Evolutionary conservation across 129 eudicot species (phyloP).

Genomic region (Daucus carota): DH1_v3.0 NC_030383.2:8215501-8216000

Average conservation of each 20-base stretch:
- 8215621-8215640: slow-evolving; percentile 59
- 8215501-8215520: no score
- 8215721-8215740: background rate
- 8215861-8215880: background rate
- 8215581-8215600: slow-evolving; percentile 68
- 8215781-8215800: background rate
- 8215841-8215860: background rate
- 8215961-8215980: no score
- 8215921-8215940: no score
- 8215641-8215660: slow-evolving; percentile 54
- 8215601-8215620: slow-evolving; percentile 65
- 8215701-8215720: slow-evolving; percentile 55
- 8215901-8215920: no score
- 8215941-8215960: no score
- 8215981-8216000: no score
- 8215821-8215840: background rate
- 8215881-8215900: no score
- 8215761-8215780: background rate
- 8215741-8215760: background rate
- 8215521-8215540: background rate
- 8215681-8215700: slow-evolving; percentile 66
- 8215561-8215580: slow-evolving; percentile 35
- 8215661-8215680: slow-evolving; percentile 62
- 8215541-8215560: no score
- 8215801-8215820: slow-evolving; percentile 4